Percentiles rank a stretch among this genome's conserved stretches.
Evolutionary conservation across 2,329 filamentous ascomycete species (phyloP).

Genomic region (Fusarium concolor): DNA sequence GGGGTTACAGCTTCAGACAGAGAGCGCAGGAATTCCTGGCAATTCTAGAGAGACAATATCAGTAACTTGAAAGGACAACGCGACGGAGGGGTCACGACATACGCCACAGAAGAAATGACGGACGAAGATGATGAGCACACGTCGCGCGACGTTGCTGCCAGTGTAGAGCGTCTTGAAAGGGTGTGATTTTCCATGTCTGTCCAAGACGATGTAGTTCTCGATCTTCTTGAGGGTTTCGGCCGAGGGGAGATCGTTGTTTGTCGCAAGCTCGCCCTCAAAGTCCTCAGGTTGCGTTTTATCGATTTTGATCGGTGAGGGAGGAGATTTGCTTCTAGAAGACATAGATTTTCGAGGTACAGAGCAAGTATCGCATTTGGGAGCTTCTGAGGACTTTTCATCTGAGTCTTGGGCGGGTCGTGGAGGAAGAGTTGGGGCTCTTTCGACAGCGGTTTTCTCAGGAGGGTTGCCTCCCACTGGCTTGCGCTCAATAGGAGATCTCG

Average conservation of each 20-base stretch:
- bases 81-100: slow-evolving; percentile 51
- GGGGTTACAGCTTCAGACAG: slow-evolving; percentile 69
- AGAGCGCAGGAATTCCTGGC: slow-evolving; percentile 77
- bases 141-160: slow-evolving; percentile 63
- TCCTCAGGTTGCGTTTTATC: slow-evolving; percentile 60
- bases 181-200: slow-evolving; percentile 68
- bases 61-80: slow-evolving; percentile 22
- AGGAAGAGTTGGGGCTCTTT: slow-evolving; percentile 29
- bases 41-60: slow-evolving; percentile 64
- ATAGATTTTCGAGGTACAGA: slow-evolving; percentile 35
- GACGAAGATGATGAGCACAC: slow-evolving; percentile 78
- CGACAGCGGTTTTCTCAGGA: slow-evolving; percentile 8
- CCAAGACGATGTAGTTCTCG: slow-evolving; percentile 68
- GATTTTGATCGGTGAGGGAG: slow-evolving; percentile 48
- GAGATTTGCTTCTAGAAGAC: slow-evolving; percentile 32
- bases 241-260: slow-evolving; percentile 66
- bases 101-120: slow-evolving; percentile 86
- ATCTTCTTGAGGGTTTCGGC: slow-evolving; percentile 62
- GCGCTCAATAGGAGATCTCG: slow-evolving; percentile 22
- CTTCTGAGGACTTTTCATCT: slow-evolving; percentile 21
- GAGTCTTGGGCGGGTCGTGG: slow-evolving; percentile 12
- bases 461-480: slow-evolving; percentile 20
- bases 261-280: slow-evolving; percentile 67
- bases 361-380: slow-evolving; percentile 17
- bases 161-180: slow-evolving; percentile 73